Conservation (phyloP, 2,329 filamentous ascomycete genomes). For the Colletotrichum noveboracense region DNA sequence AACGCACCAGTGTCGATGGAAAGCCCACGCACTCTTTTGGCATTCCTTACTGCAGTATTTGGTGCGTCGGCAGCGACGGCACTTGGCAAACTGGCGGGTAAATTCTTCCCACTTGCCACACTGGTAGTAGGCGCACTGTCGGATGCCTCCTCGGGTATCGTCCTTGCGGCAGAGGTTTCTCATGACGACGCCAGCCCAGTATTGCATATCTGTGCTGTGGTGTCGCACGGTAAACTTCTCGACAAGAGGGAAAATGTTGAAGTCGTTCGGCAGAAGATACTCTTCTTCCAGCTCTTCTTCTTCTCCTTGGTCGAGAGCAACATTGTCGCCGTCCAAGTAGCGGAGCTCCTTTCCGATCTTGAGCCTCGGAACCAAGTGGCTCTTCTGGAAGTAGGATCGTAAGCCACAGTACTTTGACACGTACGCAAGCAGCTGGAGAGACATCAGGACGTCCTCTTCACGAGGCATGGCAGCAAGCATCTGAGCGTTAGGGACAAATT, state of each 20-base stretch:
- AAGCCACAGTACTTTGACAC: constrained; percentile 99
- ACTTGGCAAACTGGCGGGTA: constrained; percentile 97
- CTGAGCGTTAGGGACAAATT: constrained; percentile 70
- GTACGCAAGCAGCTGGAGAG: constrained; percentile 92
- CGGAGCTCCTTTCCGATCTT: constrained; percentile 88
- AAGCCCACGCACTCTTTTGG: constrained; percentile 98
- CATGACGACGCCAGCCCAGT: constrained; percentile 99
- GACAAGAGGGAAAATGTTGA: constrained; percentile 97
- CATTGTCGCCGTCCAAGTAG: constrained; percentile 75
- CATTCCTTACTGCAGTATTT: constrained; percentile 99
- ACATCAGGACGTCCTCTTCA: constrained; percentile 98
- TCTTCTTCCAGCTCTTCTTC: constrained; percentile 79
- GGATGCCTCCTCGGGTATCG: constrained; percentile 89
- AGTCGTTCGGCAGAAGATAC: constrained; percentile 89
- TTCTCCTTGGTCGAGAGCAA: constrained; percentile 44
- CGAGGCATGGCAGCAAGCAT: constrained; percentile 91
- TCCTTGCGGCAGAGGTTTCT: constrained; percentile 98
- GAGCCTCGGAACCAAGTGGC: constrained; percentile 89
- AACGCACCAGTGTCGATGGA: constrained; percentile 97
- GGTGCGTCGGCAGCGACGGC: constrained; percentile 90
- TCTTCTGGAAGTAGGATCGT: constrained; percentile 92
- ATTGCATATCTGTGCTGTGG: constrained; percentile 97
- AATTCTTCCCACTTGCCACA: constrained; percentile 99
- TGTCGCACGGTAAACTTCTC: constrained; percentile 98
- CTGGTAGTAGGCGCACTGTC: constrained; percentile 97